Base-by-base conservation (phyloP, 495 filamentous ascomycete species). In the Symbiotaphrina buchneri region DNA sequence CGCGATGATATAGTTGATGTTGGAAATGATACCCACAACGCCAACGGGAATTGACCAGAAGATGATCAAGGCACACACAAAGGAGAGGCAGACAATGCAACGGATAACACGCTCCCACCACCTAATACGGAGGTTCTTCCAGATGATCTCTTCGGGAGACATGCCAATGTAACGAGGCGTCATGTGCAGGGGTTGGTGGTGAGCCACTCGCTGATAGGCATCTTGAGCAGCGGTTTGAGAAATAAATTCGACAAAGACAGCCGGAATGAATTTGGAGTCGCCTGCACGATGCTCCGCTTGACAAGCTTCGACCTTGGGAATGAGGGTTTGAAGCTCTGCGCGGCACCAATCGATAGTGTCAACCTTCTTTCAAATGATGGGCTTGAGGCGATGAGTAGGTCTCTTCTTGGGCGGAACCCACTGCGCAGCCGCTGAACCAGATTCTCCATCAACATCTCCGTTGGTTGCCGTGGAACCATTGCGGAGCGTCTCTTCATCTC, bases 21-120 rank as follows among this genome's bases (percentile, higher is more conserved):
- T 90, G 35, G 84, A 91, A 43, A 97, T 74, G 11, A 62, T 38
- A 57, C 79, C 85, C 33, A 94, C 82, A 33, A 81, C 59, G 14
- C 72, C 78, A 21, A 91, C 81, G 3, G 87, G 87, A 36, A 97
- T 79, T 3, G 82, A 77, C 82, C 83, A 95, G 63, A 97, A 94
- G 44, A 97, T 62, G 45, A 95, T 80, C 52, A 94, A 51, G 14
- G 62, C 77, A 17, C 53, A 46, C 32, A 94, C 71, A 47, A 85
- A 76, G 28, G 58, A 66, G 27, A 72, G 52, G 7, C 79, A 74
- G 10, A 56, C 62, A 32, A 73, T 61, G 47, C 71, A 58, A 28
- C 83, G 77, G 27, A 90, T 42, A 18, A 91, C 54, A 20, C 67
- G 59, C 47, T 87, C 76, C 70, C 75, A 84, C 84, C 84, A 93